These are phyloP conservation scores for Filobasidium floriforme DNA, from an alignment of 768 basidiomycete species.

Conservation along the genomic window DNA sequence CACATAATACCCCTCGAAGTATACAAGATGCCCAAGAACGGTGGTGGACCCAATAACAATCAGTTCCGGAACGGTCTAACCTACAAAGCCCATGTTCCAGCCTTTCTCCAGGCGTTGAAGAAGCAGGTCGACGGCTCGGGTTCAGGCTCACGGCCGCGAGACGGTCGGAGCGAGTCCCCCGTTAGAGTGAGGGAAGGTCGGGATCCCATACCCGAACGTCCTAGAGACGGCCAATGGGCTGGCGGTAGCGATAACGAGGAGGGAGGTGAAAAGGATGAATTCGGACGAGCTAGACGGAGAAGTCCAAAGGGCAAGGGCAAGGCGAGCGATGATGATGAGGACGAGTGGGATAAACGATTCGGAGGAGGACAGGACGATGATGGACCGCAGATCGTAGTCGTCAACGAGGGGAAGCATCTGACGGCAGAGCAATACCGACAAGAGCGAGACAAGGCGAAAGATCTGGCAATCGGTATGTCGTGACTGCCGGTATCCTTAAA, in stretches of 20 bases:
- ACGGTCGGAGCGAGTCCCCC: conserved; percentile 5
- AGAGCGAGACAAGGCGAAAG: conserved; percentile 29
- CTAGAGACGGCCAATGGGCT: conserved; percentile 39
- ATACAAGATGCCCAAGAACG: background rate
- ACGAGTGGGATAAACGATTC: conserved; percentile 52
- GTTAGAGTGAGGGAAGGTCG: conserved; percentile 12
- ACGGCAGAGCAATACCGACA: conserved; percentile 70
- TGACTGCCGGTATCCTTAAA: background rate
- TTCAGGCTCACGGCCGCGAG: background rate
- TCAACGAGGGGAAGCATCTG: conserved; percentile 82
- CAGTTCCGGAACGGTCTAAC: conserved; percentile 14
- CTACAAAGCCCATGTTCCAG: conserved; percentile 14
- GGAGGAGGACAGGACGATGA: conserved; percentile 57
- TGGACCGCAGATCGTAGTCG: conserved; percentile 77
- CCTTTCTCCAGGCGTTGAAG: conserved; percentile 13
- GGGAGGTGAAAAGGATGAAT: conserved; percentile 13
- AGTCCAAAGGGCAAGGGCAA: conserved; percentile 34
- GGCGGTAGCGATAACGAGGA: conserved; percentile 37
- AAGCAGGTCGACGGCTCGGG: conserved; percentile 13
- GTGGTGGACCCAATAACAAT: background rate
- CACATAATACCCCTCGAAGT: too few relatives aligned
- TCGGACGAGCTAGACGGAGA: conserved; percentile 9
- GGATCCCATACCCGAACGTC: conserved; percentile 35
- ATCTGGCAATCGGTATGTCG: background rate
- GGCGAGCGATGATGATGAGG: conserved; percentile 49